Base-by-base conservation (phyloP, 768 basidiomycete genomes). In the Hericium erinaceus region DNA sequence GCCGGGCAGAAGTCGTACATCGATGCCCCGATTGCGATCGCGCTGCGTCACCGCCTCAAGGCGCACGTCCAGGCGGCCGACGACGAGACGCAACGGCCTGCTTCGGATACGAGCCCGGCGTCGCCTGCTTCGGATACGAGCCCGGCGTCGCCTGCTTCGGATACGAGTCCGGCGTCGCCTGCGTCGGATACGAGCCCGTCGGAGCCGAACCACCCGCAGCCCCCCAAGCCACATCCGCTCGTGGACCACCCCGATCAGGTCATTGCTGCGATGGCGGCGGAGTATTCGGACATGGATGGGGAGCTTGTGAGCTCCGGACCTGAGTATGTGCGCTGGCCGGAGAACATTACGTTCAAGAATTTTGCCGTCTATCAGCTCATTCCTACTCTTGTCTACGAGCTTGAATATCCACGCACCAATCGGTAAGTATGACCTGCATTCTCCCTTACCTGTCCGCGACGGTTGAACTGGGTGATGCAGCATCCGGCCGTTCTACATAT, bases 361-460 rank as follows among this genome's bases (percentile, higher is more conserved):
- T 98, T 94, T 67, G 80, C 80, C 28, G 80, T 87, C 40, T 99
- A 95, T 71, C 82, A 91, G 72, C 73, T 95, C 40, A 84, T 90
- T 49, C 97, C 97, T 13, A 92, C 92, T 0, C 77, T 99, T 46
- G 94, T 98, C 7, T 99, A 99, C 66, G 94, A 98, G 69, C 76
- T 98, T 38, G 95, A 98, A 71, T 99, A 95, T 69, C 95, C 95
- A 10, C 75, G 95, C 53, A 98, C 95, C 10, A 83, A 89, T 37
- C 74, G 78, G 91, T 91, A 65, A 52, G 81, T 72, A 10, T 13
- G 18, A 8, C 6, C 9, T 33, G 33, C 4, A 2, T 33, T 33
- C 9, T 33, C 18, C 6, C 33, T 33, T 8, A 7, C 7, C 22
- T 22, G 22, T 22, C 22, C 9, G 9, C 33, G 33, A 11, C 44